A percentile compares a stretch with the other conserved stretches of the same genome.
phyloP scores from a whole-genome alignment of 2,329 filamentous ascomycete species.

The Fusarium sp. region DNA sequence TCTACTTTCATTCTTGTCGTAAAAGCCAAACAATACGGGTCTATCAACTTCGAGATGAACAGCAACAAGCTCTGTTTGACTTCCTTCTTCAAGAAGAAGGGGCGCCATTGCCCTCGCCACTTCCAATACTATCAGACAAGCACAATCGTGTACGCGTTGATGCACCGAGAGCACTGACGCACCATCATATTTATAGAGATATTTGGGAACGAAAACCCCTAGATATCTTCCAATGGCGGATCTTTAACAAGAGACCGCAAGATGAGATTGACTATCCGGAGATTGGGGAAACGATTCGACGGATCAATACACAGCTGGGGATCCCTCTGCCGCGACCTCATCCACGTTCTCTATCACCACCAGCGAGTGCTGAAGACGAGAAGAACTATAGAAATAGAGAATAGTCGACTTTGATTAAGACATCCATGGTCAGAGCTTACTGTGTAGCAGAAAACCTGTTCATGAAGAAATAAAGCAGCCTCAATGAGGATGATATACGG shows the following conservation, averaged over 20 bases:
- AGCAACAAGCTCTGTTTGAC: slow-evolving; percentile 12
- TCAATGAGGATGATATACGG: too few relatives aligned
- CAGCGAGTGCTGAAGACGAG: rapidly evolving
- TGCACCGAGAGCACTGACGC: slow-evolving; percentile 6
- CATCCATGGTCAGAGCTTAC: rapidly evolving
- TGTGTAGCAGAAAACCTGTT: too few relatives aligned
- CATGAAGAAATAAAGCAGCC: too few relatives aligned
- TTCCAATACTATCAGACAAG: slow-evolving; percentile 16
- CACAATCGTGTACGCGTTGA: slow-evolving; percentile 25
- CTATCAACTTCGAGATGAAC: slow-evolving; percentile 25
- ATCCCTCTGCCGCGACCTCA: not conserved
- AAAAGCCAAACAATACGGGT: slow-evolving; percentile 20
- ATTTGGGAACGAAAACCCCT: slow-evolving; percentile 29
- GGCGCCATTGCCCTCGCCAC: not conserved
- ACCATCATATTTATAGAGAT: slow-evolving; percentile 21
- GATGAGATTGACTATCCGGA: slow-evolving; percentile 28
- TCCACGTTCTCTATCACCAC: not conserved
- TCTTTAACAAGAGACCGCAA: slow-evolving; percentile 17
- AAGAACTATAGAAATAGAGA: not conserved
- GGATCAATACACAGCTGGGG: slow-evolving; percentile 5
- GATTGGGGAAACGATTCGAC: slow-evolving; percentile 7
- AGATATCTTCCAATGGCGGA: not conserved
- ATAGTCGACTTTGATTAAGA: rapidly evolving
- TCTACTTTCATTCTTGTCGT: slow-evolving; percentile 27
- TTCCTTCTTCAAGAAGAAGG: slow-evolving; percentile 9